Conservation (phyloP, 2,329 filamentous ascomycete genomes). For the Gliomastix tumulicola region DNA sequence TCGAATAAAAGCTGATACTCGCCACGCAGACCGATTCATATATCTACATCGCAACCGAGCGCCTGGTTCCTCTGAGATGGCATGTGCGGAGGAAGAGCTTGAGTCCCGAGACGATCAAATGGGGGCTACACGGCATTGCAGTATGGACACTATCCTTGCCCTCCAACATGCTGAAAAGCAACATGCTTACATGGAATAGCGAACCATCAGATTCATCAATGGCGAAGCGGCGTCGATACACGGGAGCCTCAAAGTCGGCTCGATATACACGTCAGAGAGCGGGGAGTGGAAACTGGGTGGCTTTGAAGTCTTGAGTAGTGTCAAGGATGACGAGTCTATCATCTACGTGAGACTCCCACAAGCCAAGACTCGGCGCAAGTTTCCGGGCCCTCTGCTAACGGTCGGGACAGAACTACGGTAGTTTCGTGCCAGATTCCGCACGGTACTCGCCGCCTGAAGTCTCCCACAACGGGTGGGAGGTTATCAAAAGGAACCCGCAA, state of each 20-base stretch:
- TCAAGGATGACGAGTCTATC: conserved; percentile 91
- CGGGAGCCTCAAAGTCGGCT: conserved; percentile 76
- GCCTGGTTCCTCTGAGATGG: conserved; percentile 81
- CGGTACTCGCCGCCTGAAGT: conserved; percentile 86
- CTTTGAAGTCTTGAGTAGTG: conserved; percentile 86
- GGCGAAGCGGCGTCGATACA: conserved; percentile 88
- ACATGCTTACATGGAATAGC: conserved; percentile 37
- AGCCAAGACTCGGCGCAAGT: too few species aligned
- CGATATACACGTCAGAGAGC: conserved; percentile 89
- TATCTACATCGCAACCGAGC: conserved; percentile 94
- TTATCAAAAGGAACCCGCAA: conserved; percentile 75
- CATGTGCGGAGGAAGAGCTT: conserved; percentile 82
- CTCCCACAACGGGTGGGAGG: conserved; percentile 81
- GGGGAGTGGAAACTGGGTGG: conserved; percentile 97
- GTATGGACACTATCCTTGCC: conserved; percentile 35
- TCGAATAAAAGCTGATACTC: conserved; percentile 12
- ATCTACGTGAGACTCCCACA: conserved; percentile 80
- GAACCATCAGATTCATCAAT: conserved; percentile 94
- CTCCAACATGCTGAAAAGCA: neutral
- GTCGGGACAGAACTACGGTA: conserved; percentile 76
- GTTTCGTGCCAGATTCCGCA: conserved; percentile 75
- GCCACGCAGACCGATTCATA: conserved; percentile 74
- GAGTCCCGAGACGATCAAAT: conserved; percentile 90
- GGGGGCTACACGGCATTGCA: conserved; percentile 83
- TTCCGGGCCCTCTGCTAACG: too few species aligned